Evolutionary conservation across 148 eudicot species (phyloP).

Genomic region (Simmondsia chinensis): DNA sequence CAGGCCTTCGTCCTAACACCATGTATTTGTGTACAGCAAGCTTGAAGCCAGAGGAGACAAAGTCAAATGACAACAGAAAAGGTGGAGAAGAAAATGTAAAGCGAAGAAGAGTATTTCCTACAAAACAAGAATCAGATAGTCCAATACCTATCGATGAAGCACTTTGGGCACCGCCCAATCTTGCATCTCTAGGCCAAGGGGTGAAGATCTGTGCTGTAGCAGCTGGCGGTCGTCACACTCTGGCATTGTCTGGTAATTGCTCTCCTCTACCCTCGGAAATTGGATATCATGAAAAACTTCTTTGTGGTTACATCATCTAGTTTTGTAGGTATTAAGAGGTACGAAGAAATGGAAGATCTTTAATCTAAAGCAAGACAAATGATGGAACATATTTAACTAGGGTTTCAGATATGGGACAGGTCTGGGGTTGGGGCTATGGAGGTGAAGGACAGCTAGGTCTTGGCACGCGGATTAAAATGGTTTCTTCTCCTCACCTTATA

Average conservation of each 20-base stretch:
- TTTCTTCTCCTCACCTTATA: conserved; percentile 3
- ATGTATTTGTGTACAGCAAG: background rate
- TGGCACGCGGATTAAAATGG: conserved; percentile 4
- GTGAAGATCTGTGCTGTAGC: conserved; percentile 3
- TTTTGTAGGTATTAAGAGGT: conserved; percentile 5
- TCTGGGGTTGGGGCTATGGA: conserved; percentile 12
- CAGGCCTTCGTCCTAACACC: too few species aligned
- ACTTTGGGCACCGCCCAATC: conserved; percentile 6
- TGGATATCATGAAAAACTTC: background rate
- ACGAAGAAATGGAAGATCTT: conserved; percentile 4
- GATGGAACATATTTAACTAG: conserved; percentile 5
- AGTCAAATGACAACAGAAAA: background rate
- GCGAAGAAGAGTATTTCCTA: background rate
- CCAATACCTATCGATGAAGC: background rate
- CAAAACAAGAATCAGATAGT: conserved; percentile 1
- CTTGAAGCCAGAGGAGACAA: background rate
- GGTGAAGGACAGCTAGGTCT: conserved; percentile 6
- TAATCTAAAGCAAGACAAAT: conserved; percentile 3
- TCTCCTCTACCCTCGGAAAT: background rate
- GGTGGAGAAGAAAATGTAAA: background rate
- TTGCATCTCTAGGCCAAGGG: background rate
- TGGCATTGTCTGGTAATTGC: conserved; percentile 4
- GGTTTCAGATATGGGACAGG: conserved; percentile 8
- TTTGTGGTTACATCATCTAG: conserved; percentile 3
- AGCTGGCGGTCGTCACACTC: conserved; percentile 4